Conservation (phyloP, 805 yeast species). For the Kazachstania bromeliacearum region DNA sequence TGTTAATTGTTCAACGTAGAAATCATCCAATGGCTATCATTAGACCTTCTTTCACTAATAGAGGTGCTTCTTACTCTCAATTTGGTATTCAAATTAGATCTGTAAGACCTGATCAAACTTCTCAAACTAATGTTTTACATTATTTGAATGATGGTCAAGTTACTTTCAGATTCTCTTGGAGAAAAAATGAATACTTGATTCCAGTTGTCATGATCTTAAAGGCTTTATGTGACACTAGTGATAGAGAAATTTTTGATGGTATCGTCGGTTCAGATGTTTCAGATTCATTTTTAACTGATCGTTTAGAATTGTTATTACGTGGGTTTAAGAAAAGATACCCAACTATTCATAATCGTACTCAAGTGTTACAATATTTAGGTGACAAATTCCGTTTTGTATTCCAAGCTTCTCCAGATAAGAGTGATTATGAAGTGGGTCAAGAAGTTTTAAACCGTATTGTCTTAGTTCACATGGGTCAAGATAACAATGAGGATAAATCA, state of each 20-base stretch:
- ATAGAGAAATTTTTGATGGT: slow-evolving; percentile 92
- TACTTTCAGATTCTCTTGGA: slow-evolving; percentile 94
- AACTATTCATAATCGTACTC: slow-evolving; percentile 65
- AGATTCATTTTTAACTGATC: slow-evolving; percentile 94
- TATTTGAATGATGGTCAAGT: slow-evolving; percentile 93
- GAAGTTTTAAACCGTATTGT: slow-evolving; percentile 78
- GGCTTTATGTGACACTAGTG: slow-evolving; percentile 84
- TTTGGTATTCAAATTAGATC: slow-evolving; percentile 91
- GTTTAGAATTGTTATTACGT: slow-evolving; percentile 86
- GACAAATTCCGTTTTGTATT: slow-evolving; percentile 92
- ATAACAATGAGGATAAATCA: slow-evolving; percentile 68
- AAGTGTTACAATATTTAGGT: slow-evolving; percentile 89
- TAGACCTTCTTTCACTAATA: slow-evolving; percentile 86
- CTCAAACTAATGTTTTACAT: slow-evolving; percentile 95
- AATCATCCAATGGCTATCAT: slow-evolving; percentile 97
- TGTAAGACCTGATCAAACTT: slow-evolving; percentile 94
- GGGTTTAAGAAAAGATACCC: slow-evolving; percentile 67
- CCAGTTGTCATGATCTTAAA: slow-evolving; percentile 90
- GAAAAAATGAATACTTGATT: slow-evolving; percentile 87
- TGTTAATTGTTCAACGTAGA: slow-evolving; percentile 96
- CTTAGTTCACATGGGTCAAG: slow-evolving; percentile 62
- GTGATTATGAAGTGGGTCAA: slow-evolving; percentile 85
- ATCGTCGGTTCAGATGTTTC: slow-evolving; percentile 80
- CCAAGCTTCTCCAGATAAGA: slow-evolving; percentile 76
- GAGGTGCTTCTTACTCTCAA: slow-evolving; percentile 84